Evolutionary conservation across 164 flowering plant genomes (phyloP), one percentile per base, ranked within the genome.

Genomic region (Magnolia kwangsiensis): DNA sequence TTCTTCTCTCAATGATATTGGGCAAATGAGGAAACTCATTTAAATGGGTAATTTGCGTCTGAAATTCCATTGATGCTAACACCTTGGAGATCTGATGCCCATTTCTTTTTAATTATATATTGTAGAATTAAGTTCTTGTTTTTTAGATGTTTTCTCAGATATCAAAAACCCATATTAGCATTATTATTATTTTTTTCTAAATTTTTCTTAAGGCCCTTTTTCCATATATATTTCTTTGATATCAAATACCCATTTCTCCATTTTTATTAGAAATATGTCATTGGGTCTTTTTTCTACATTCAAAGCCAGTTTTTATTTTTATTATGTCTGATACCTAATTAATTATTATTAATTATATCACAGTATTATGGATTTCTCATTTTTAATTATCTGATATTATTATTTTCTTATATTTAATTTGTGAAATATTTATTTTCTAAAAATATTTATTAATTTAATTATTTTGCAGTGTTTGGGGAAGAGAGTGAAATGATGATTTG

Each of bases 21-120:
- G 77, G 77, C 72, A 75, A 55, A 75, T 75, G 77, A 75, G 64
- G 77, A 75, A 75, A 5, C 72, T 67, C 72, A 16, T 67, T 75
- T 75, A 50, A 67, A 75, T 75, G 77, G 72, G 77, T 75, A 75
- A 75, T 75, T 75, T 75, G 77, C 77, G 72, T 75, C 77, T 75
- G 77, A 75, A 55, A 51, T 49, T 11, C 20, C 72, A 8, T 67
- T 75, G 77, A 75, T 75, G 77, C 72, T 75, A 75, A 51, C 77
- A 75, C 77, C 77, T 75, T 75, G 77, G 77, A 75, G 77, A 75
- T 75, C 77, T 75, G 77, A 75, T 75, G 77, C 77, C 77, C 50
- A 2, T 50, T 8, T 14, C n/a, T 16, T 23, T 23, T 29, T 65
- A 37, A 37, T 37, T 37, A 37, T 37, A 37, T 37, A 0, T 37